Evolutionary conservation across 331 rosid species (phyloP), one percentile per base, ranked within the genome.

Genomic region (Quercus lobata): DNA sequence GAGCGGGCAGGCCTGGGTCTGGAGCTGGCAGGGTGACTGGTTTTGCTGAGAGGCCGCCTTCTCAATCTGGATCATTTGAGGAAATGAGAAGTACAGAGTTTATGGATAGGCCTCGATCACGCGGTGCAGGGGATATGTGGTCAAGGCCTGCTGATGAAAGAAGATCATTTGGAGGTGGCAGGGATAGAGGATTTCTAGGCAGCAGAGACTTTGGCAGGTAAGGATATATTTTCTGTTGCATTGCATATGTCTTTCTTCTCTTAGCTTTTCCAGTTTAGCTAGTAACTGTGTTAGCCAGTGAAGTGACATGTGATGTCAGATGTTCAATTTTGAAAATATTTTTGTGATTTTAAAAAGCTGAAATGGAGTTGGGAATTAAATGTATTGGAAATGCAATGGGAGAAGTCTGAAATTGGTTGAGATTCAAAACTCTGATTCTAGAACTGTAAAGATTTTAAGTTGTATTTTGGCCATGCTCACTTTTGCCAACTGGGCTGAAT

Each of bases 81-180:
- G 97, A 96, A 70, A 84, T 91, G 37, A 90, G 92, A 87, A 92
- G 87, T 58, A 54, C 57, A 72, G 98, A 90, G 70, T 87, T 78
- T 73, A 21, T 82, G 6, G 98, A 96, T 78, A 86, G 97, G 76
- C 93, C 98, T 73, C 91, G 73, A 52, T 93, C 92, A 18, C 97
- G 91, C 21, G 98, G 97, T 80, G 88, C 85, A n/a, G 90, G 90
- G 49, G 98, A 96, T 89, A 52, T 24, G 25, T 91, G 92, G 94
- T 25, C 75, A 21, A 87, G 89, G 83, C 91, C 91, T 74, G 78
- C 76, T 63, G 99, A 96, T 63, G 98, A 93, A 80, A 88, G 90
- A 89, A 93, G 91, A 86, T 81, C 84, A 75, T 84, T 85, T 75
- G 91, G 84, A 41, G 90, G 93, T 85, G 85, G 88, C 86, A 87